Evolutionary conservation across 179 eudicot species (phyloP), one percentile per base, ranked within the genome.

Genomic region (Pouteria campechiana): DNA sequence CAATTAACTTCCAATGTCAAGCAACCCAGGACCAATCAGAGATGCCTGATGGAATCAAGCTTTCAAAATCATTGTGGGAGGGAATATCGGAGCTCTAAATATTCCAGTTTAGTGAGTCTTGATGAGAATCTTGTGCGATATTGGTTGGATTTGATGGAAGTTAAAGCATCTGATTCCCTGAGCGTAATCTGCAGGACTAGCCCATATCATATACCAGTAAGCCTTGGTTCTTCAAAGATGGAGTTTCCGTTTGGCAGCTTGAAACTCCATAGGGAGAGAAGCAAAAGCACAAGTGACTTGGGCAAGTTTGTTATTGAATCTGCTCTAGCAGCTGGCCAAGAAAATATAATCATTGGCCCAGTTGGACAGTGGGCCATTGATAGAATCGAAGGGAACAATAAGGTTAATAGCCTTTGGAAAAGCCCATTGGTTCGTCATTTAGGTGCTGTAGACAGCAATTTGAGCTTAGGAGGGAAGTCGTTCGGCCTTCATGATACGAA

Each of bases 121-220:
- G 96, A 86, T 10, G 98, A 86, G 46, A 75, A 64, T 60, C 79
- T 72, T 58, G 50, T 79, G 37, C 69, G 73, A 35, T 65, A 56
- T 42, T 79, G 98, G 71, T 72, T 90, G 42, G 75, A 79, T 32
- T 32, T 53, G 30, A 75, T 86, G 58, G 78, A 78, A 32, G 31
- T 60, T 7, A 68, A 46, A 51, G 78, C 81, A 37, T 14, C 46
- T 22, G n/a, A n/a, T n/a, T n/a, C n/a, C n/a, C n/a, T n/a, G n/a
- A n/a, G n/a, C n/a, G n/a, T n/a, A n/a, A n/a, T n/a, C n/a, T n/a
- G n/a, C n/a, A 64, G 74, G 56, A 61, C 71, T 31, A 47, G 68
- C 38, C 52, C 80, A 6, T 51, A 49, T 41, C 63, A 49, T 32
- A 13, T 65, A 5, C 53, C 56, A 5, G 41, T 54, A 8, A 49